Conservation (phyloP, 1,139 yeast species). For the Yamadazyma triangularis region DNA sequence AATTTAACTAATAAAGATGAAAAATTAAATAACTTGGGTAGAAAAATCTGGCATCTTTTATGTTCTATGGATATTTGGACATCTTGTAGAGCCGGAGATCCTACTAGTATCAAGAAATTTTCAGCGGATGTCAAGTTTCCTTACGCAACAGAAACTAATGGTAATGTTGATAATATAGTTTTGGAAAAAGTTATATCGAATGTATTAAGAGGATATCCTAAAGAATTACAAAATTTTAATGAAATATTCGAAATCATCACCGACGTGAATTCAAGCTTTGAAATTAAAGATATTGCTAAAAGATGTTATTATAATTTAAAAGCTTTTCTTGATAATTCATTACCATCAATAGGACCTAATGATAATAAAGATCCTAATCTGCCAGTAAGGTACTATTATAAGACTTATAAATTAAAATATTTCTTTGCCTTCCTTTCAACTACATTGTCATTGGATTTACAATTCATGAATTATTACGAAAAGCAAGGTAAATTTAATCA, state of each 20-base stretch:
- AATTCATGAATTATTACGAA: constrained; percentile 7
- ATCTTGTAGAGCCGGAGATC: too few relatives aligned
- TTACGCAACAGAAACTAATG: constrained; percentile 5
- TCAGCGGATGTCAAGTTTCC: too few relatives aligned
- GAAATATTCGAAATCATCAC: constrained; percentile 5
- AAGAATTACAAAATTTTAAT: constrained; percentile 1
- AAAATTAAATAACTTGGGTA: constrained; percentile 25
- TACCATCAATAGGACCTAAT: too few relatives aligned
- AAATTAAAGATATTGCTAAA: constrained; percentile 4
- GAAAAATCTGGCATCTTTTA: constrained; percentile 43
- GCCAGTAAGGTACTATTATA: constrained; percentile 4
- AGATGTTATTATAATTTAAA: too few relatives aligned
- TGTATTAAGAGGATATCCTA: constrained; percentile 1
- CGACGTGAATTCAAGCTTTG: constrained; percentile 5
- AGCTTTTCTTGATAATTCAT: too few relatives aligned
- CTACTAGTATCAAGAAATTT: too few relatives aligned
- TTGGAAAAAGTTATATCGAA: constrained; percentile 17
- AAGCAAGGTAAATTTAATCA: constrained; percentile 1
- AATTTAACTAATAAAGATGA: constrained; percentile 19
- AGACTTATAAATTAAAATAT: constrained; percentile 6
- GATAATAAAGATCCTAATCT: too few relatives aligned
- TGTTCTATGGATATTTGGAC: constrained; percentile 6
- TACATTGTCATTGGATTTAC: constrained; percentile 7
- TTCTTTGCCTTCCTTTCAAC: constrained; percentile 5
- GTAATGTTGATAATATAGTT: constrained; percentile 20